Percentiles rank a stretch among this genome's conserved stretches.
phyloP scores from a whole-genome alignment of 106 monocot genomes.

The Xerophyta viscosa region DNA sequence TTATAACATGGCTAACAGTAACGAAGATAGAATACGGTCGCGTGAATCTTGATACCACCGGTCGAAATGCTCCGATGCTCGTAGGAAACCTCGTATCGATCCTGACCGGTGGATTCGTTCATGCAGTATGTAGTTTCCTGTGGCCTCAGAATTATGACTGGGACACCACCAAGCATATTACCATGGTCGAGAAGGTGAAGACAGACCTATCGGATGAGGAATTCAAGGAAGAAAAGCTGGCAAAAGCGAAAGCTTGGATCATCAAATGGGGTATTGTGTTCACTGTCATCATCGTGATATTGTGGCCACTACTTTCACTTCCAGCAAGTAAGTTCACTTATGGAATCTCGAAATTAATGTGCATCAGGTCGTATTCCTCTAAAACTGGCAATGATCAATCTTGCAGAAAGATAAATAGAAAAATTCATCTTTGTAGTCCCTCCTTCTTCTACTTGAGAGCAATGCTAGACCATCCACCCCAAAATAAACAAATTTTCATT shows the following conservation, averaged over 20 bases:
- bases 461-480: too few relatives aligned
- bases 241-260: conserved; percentile 83
- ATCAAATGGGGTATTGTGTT: conserved; percentile 77
- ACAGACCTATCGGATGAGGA: conserved; percentile 57
- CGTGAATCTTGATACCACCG: conserved; percentile 82
- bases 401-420: too few relatives aligned
- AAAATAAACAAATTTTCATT: too few relatives aligned
- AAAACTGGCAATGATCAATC: too few relatives aligned
- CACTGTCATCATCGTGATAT: conserved; percentile 59
- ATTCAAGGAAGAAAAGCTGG: conserved; percentile 78
- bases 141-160: conserved; percentile 89
- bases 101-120: conserved; percentile 62
- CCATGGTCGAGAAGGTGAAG: conserved; percentile 59
- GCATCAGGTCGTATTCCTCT: too few relatives aligned
- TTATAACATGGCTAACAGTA: conserved; percentile 71
- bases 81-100: conserved; percentile 96
- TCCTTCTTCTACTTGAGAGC: too few relatives aligned
- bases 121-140: conserved; percentile 57
- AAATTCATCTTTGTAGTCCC: too few relatives aligned
- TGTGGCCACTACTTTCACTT: conserved; percentile 86
- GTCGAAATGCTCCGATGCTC: conserved; percentile 93
- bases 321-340: conserved; percentile 60
- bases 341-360: too few relatives aligned
- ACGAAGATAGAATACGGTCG: conserved; percentile 67
- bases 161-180: conserved; percentile 74